Conservation (phyloP, 106 monocot genomes). For the Apostasia shenzhenica region DNA sequence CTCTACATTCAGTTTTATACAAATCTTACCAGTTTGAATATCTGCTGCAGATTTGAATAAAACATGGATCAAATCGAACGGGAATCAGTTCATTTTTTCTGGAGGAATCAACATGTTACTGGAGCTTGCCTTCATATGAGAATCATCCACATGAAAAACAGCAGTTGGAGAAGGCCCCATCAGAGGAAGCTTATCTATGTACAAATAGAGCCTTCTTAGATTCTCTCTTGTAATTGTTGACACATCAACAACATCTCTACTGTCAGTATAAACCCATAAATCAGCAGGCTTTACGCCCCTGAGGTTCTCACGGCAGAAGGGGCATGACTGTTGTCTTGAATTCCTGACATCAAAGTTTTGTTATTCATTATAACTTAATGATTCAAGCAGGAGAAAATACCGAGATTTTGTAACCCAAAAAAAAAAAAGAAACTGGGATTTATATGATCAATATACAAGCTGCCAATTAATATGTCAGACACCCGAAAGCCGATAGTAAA, state of each 20-base stretch:
- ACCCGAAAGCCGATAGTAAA: too few species aligned
- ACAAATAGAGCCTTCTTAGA: slow-evolving; percentile 52
- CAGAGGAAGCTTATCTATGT: slow-evolving; percentile 62
- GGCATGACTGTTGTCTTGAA: slow-evolving; percentile 63
- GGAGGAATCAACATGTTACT: background rate
- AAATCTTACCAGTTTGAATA: too few species aligned
- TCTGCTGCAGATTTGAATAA: too few species aligned
- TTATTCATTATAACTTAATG: too few species aligned
- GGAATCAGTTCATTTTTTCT: too few species aligned
- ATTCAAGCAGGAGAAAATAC: too few species aligned
- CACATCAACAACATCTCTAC: slow-evolving; percentile 42
- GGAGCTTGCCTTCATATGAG: slow-evolving; percentile 29
- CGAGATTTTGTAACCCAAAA: too few species aligned
- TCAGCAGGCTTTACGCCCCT: slow-evolving; percentile 31
- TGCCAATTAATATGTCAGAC: too few species aligned
- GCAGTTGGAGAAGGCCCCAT: slow-evolving; percentile 26
- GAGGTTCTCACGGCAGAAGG: slow-evolving; percentile 69
- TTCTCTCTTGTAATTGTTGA: slow-evolving; percentile 41
- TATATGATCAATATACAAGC: too few species aligned
- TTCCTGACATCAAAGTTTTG: slow-evolving; percentile 30
- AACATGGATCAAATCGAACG: too few species aligned
- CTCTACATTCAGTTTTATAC: too few species aligned
- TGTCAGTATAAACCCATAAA: slow-evolving; percentile 49
- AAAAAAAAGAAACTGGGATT: too few species aligned
- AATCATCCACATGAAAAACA: slow-evolving; percentile 30